Evolutionary conservation across 305 asterid genomes (phyloP), one percentile per base, ranked within the genome.

Genomic region (Stenogyne calaminthoides): DNA sequence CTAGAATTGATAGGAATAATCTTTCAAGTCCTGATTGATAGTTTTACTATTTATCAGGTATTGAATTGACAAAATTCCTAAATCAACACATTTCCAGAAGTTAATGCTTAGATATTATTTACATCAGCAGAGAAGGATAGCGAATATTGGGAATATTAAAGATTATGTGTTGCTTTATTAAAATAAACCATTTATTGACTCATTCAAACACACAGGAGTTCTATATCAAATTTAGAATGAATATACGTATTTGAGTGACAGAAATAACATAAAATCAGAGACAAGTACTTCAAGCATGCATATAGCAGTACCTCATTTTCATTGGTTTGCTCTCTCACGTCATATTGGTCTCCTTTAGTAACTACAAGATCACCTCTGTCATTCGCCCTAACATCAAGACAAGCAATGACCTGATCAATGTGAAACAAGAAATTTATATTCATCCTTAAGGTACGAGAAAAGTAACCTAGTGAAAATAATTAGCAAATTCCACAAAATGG

Each of bases 311-410:
- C 99, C 97, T 90, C 99, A 76, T 90, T 94, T 67, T 90, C 95
- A 69, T 75, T 44, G 11, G 96, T 85, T 15, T 81, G 80, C 81
- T 94, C 99, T 80, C 97, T 84, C 67, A 94, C 99, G 77, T 94
- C 97, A 80, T 94, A 94, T 59, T 94, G 99, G 77, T 94, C 99
- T 72, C 99, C 99, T 83, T 94, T 94, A 78, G 99, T 94, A 63
- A 94, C 99, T 73, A 94, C 93, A 64, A 94, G 93, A 78, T 94
- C 97, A 56, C 98, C 98, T 3, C 78, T 83, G 77, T 94, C 99
- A 75, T 91, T 94, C 15, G 96, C 73, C 83, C 99, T 90, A 77
- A 94, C 99, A 82, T 94, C 99, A 86, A 94, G 99, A 78, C 98
- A 94, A 62, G 99, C 99, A 65, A 94, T 94, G 69, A 94, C 96